phyloP scores from a whole-genome alignment of 1,284 basidiomycete species.

The Erythrobasidium hasegawianum region DNA sequence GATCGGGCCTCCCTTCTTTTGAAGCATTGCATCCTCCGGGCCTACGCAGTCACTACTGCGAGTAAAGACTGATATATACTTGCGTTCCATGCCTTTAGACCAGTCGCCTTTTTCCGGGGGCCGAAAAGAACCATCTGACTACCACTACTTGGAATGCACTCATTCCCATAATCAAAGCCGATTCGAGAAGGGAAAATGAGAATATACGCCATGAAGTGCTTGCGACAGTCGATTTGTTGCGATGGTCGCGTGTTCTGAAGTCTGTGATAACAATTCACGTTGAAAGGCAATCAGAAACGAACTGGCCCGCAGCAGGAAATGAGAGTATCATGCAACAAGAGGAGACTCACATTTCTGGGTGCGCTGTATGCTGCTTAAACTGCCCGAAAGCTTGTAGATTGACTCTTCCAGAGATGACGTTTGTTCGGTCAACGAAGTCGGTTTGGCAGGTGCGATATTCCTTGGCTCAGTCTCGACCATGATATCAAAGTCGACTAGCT shows the following conservation, averaged over 20 bases:
- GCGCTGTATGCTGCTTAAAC: slow-evolving; percentile 79
- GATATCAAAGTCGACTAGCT: slow-evolving; percentile 84
- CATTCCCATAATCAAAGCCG: slow-evolving; percentile 43
- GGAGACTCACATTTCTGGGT: slow-evolving; percentile 78
- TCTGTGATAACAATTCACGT: too few relatives aligned
- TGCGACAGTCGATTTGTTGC: slow-evolving; percentile 43
- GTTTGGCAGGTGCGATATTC: slow-evolving; percentile 71
- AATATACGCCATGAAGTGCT: slow-evolving; percentile 44
- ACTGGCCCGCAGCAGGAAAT: too few relatives aligned
- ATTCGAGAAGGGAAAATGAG: slow-evolving; percentile 42
- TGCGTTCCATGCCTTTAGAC: too few relatives aligned
- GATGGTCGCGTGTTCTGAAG: slow-evolving; percentile 35
- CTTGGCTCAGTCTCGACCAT: slow-evolving; percentile 69
- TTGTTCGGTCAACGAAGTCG: slow-evolving; percentile 68
- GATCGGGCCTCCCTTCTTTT: too few relatives aligned
- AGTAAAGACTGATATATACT: too few relatives aligned
- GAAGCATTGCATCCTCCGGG: too few relatives aligned
- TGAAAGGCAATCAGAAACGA: too few relatives aligned
- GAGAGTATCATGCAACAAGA: too few relatives aligned
- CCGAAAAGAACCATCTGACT: slow-evolving; percentile 35
- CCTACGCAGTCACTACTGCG: too few relatives aligned
- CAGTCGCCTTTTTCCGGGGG: slow-evolving; percentile 29
- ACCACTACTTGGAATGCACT: slow-evolving; percentile 44
- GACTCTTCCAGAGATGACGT: slow-evolving; percentile 88
- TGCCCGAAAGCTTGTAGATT: slow-evolving; percentile 78